These are phyloP conservation scores for Backusella luteola DNA, from an alignment of 192 early-diverging fungal genomes.

Conservation along the genomic window DNA sequence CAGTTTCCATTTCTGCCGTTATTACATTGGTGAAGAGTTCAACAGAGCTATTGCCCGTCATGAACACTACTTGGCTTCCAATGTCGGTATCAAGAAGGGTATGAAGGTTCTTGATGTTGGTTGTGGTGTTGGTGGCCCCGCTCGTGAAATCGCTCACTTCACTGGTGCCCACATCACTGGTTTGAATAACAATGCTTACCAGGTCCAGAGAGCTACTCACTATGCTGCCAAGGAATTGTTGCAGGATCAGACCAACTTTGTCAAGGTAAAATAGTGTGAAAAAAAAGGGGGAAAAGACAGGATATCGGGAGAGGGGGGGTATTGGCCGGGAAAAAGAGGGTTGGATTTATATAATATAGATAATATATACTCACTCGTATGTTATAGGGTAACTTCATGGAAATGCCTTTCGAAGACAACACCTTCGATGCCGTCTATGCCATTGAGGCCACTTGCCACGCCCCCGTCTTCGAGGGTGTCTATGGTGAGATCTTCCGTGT, in stretches of 20 bases:
- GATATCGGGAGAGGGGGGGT: background rate
- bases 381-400: conserved; percentile 82
- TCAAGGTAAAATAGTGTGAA: conserved; percentile 38
- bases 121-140: conserved; percentile 94
- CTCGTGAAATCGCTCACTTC: conserved; percentile 90
- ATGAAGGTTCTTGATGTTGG: conserved; percentile 89
- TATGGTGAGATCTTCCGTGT: conserved; percentile 90
- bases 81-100: conserved; percentile 65
- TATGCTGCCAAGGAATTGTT: conserved; percentile 73
- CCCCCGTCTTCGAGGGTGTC: conserved; percentile 78
- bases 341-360: too few species aligned
- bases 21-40: conserved; percentile 74
- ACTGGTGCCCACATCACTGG: conserved; percentile 88
- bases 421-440: conserved; percentile 89
- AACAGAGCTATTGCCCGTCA: conserved; percentile 83
- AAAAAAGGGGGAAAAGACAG: background rate
- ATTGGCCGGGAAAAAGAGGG: background rate
- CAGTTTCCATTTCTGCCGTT: conserved; percentile 92
- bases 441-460: conserved; percentile 96
- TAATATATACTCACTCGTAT: too few species aligned
- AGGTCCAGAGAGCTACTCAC: conserved; percentile 75
- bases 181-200: conserved; percentile 97
- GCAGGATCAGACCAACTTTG: conserved; percentile 44
- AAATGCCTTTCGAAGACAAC: conserved; percentile 83
- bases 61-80: conserved; percentile 83